Base-by-base conservation (phyloP, 805 yeast genomes). In the Yarrowia sp. region DNA sequence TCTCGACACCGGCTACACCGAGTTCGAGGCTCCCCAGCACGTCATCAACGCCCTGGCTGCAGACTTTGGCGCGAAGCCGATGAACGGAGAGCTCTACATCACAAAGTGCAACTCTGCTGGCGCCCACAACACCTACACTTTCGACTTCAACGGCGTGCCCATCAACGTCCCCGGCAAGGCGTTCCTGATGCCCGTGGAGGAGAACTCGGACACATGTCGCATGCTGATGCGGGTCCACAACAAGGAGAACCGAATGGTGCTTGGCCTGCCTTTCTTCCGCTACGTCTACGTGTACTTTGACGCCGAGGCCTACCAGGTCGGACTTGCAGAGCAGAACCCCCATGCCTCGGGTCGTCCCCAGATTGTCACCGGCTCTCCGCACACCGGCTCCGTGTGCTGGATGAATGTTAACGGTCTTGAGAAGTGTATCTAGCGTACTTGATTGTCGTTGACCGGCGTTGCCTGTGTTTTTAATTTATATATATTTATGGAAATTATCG, bases 211-310 rank as follows among this genome's bases (percentile, higher is more conserved):
- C 1, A 33, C 9, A 6, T 51, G 58, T 12, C 32, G 41, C 16
- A 5, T 51, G 8, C 12, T 51, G 16, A n/a, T 16, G 12, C 14
- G 12, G 1, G 31, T 41, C 6, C 14, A 7, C 16, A 16, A 4
- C 5, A 10, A 16, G 10, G 29, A 32, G 6, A 35, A 32, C 19
- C 38, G 55, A 3, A 13, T 51, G 16, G 58, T 35, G 1, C 7
- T 51, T 6, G 58, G 58, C 12, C 58, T 51, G n/a, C 58, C 58
- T 8, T 35, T 51, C n/a, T 51, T 35, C 58, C 22, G 58, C 9
- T 6, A 25, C 13, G 24, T 42, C 19, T 51, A 51, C 13, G 58
- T 51, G 12, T 51, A 51, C 16, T 51, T 51, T 51, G 58, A 51
- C 24, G 32, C 42, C 24, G 58, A 51, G 32, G 58, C 24, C 12